Evolutionary conservation across 441 rosid genomes (phyloP), one percentile per base, ranked within the genome.

Genomic region (Manihot esculenta): DNA sequence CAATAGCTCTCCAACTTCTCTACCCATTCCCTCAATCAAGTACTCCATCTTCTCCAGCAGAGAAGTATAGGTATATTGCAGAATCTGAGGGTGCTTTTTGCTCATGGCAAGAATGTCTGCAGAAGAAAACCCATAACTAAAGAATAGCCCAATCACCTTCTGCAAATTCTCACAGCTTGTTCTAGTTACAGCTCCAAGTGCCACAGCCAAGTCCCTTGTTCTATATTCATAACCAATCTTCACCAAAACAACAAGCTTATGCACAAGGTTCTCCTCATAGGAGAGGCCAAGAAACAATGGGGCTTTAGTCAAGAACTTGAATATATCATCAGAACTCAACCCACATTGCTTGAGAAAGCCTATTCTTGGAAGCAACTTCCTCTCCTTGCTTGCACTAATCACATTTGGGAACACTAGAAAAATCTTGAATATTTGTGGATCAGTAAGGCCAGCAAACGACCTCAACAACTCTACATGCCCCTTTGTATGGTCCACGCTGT

Each of bases 131-230:
- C 91, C 86, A 8, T 86, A 88, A 54, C 86, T 82, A 69, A 83
- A 79, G 81, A 87, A 92, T 42, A 92, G 72, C 13, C 73, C 92
- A 26, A 88, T 80, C 26, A 88, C 96, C 76, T 80, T 92, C 78
- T 88, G 97, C 88, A 88, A 73, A 76, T 87, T 89, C 71, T 86
- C 88, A 20, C 87, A 80, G 80, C 92, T 88, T 62, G 96, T 88
- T 81, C 97, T 83, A 49, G 96, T 84, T 54, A 79, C 91, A 72
- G 94, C 89, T 41, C 92, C 96, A 78, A 89, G 67, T 2, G 92
- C 92, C 73, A 77, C 67, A 0, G 90, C 78, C 54, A 89, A 74
- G 64, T 88, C 93, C 81, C 80, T 88, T 10, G 88, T 88, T 79
- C 84, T 83, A 66, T 82, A 81, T 66, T 72, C 70, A 62, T 88